These are phyloP conservation scores for Yamagishiella unicocca DNA, from an alignment of 139 green algal genomes.

Conservation along the genomic window DNA sequence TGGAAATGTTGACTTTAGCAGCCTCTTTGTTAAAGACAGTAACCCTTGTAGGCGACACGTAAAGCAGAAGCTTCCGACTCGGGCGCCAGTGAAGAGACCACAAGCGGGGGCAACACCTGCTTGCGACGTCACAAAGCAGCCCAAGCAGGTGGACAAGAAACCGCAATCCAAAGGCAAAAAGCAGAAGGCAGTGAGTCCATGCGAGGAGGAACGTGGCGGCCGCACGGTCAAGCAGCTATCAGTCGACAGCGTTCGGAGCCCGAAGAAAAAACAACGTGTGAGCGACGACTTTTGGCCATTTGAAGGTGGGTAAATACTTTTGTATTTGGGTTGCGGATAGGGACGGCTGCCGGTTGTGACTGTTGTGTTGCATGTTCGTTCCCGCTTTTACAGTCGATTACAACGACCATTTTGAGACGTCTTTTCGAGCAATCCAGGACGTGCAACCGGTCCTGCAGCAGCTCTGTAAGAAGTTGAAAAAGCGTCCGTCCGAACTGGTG, in stretches of 20 bases:
- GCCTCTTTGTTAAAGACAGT: no score
- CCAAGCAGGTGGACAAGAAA: background rate
- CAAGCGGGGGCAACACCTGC: no score
- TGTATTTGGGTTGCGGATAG: no score
- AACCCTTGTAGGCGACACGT: no score
- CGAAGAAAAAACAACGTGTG: background rate
- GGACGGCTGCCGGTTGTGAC: no score
- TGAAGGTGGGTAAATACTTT: background rate
- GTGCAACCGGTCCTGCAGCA: background rate
- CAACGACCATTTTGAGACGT: slow-evolving; percentile 55
- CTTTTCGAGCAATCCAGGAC: background rate
- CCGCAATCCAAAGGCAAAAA: background rate
- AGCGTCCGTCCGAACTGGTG: background rate
- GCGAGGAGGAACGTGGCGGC: no score
- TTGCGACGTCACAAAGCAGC: background rate
- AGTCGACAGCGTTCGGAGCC: no score
- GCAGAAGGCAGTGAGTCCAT: no score
- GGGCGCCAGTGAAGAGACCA: no score
- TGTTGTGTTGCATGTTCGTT: background rate
- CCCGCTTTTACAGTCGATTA: slow-evolving; percentile 19
- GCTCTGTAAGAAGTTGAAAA: slow-evolving; percentile 14
- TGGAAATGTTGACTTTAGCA: background rate
- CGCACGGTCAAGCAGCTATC: no score
- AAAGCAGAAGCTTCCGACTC: no score
- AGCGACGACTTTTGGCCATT: slow-evolving; percentile 3